Percentiles rank a stretch among this genome's conserved stretches.
Evolutionary conservation across 192 early-diverging fungal species (phyloP).

Genomic region (Obelidium mucronatum): DNA sequence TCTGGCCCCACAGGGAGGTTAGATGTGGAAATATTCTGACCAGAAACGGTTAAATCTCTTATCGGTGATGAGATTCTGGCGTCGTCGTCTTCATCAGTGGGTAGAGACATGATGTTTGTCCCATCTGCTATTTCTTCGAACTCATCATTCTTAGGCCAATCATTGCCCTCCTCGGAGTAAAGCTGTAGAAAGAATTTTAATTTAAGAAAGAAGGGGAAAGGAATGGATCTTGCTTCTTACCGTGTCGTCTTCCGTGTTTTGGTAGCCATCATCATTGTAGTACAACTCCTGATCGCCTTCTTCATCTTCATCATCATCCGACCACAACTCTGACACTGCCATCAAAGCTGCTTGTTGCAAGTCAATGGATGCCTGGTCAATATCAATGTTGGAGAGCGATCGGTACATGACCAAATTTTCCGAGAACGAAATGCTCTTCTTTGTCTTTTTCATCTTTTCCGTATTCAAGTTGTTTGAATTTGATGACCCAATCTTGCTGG

Average conservation of each 20-base stretch:
- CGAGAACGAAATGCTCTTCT: constrained; percentile 36
- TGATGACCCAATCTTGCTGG: not conserved
- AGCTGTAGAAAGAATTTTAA: not conserved
- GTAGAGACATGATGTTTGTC: constrained; percentile 27
- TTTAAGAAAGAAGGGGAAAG: not conserved
- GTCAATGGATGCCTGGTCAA: not conserved
- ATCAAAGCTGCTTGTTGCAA: not conserved
- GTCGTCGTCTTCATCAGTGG: constrained; percentile 20
- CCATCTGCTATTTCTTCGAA: constrained; percentile 31
- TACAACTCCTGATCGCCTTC: not conserved
- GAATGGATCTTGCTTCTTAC: not conserved
- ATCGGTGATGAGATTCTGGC: not conserved
- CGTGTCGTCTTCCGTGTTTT: constrained; percentile 14
- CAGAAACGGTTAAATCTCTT: too few relatives aligned
- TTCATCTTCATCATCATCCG: constrained; percentile 19
- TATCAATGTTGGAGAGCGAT: constrained; percentile 15
- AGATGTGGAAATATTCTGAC: too few relatives aligned
- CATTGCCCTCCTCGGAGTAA: constrained; percentile 24
- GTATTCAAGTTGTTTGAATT: not conserved
- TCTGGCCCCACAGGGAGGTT: too few relatives aligned
- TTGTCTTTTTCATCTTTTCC: not conserved
- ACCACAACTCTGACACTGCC: constrained; percentile 23
- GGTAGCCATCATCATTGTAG: too few relatives aligned
- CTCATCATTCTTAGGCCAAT: constrained; percentile 26
- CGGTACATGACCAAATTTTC: constrained; percentile 35